Percentiles rank a stretch among this genome's conserved stretches.
These are phyloP conservation scores for Brassica napus DNA, from an alignment of 345 rosid genomes.

Conservation along the genomic window DNA sequence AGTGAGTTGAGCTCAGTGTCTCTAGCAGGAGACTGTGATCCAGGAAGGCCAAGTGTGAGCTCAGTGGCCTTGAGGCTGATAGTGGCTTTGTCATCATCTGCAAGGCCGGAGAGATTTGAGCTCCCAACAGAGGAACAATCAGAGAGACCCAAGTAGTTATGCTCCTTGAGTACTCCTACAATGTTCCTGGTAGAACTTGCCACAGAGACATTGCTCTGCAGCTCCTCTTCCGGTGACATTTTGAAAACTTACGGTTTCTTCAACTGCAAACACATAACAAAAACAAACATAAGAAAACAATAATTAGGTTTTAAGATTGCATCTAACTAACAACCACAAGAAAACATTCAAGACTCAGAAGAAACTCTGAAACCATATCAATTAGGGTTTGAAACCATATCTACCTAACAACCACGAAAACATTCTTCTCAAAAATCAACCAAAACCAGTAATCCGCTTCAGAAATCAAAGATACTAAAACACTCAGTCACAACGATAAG, in stretches of 20 bases:
- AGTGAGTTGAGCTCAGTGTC: conserved; percentile 51
- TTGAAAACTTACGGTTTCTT: conserved; percentile 21
- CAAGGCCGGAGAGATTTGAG: conserved; percentile 54
- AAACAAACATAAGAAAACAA: background rate
- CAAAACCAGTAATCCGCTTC: background rate
- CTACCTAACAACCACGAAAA: background rate
- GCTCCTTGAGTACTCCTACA: conserved; percentile 50
- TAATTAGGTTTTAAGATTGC: background rate
- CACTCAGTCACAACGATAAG: background rate
- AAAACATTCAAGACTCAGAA: no score
- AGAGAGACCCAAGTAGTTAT: conserved; percentile 75
- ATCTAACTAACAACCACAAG: no score
- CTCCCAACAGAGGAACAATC: conserved; percentile 87
- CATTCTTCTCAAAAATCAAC: background rate
- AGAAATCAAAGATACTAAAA: background rate
- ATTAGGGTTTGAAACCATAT: no score
- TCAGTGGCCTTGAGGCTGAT: conserved; percentile 84
- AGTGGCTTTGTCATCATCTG: conserved; percentile 50
- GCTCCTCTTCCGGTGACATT: conserved; percentile 80
- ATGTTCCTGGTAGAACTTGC: conserved; percentile 45
- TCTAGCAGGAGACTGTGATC: conserved; percentile 73
- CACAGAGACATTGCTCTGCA: conserved; percentile 43
- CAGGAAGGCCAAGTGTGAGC: conserved; percentile 87
- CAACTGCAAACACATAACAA: conserved; percentile 10
- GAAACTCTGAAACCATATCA: no score